Evolutionary conservation across 2,329 filamentous ascomycete genomes (phyloP).

Genomic region (Neoarthrinium moseri): DNA sequence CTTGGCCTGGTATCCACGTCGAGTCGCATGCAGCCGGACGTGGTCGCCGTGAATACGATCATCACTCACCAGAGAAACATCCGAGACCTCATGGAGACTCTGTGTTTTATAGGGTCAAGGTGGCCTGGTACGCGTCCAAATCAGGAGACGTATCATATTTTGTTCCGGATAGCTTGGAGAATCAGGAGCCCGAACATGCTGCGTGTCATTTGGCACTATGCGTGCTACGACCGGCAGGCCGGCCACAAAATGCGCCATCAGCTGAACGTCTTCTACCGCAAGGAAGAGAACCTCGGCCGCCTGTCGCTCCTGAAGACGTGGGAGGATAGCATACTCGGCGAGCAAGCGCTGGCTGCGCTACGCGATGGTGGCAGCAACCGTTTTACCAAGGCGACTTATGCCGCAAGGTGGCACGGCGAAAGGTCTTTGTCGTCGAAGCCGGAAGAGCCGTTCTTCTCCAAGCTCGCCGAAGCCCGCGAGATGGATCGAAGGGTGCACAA

Average conservation of each 20-base stretch:
- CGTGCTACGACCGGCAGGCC: slow-evolving; percentile 13
- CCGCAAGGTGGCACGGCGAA: slow-evolving; percentile 16
- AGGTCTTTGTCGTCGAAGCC: slow-evolving; percentile 13
- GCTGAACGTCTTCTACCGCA: slow-evolving; percentile 17
- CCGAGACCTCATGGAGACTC: slow-evolving; percentile 9
- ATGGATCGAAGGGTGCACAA: slow-evolving; percentile 23
- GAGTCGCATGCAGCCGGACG: slow-evolving; percentile 13
- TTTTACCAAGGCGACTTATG: not conserved
- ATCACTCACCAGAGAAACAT: slow-evolving; percentile 20
- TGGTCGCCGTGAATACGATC: slow-evolving; percentile 26
- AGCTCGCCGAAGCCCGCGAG: slow-evolving; percentile 22
- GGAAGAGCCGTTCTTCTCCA: slow-evolving; percentile 14
- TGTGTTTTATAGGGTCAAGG: slow-evolving; percentile 14
- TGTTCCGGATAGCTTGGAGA: slow-evolving; percentile 24
- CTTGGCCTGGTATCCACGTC: slow-evolving; percentile 13
- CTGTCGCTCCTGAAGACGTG: slow-evolving; percentile 20
- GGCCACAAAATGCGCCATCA: slow-evolving; percentile 18
- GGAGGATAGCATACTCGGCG: slow-evolving; percentile 25
- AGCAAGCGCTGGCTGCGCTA: slow-evolving; percentile 17
- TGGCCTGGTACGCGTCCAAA: slow-evolving; percentile 18
- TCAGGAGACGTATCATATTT: slow-evolving; percentile 20
- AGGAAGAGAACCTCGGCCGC: slow-evolving; percentile 2
- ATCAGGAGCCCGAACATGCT: slow-evolving; percentile 26
- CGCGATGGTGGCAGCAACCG: slow-evolving; percentile 2
- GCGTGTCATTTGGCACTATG: slow-evolving; percentile 28